Conservation (phyloP, 768 basidiomycete genomes). For the Lactarius sanguifluus region DNA sequence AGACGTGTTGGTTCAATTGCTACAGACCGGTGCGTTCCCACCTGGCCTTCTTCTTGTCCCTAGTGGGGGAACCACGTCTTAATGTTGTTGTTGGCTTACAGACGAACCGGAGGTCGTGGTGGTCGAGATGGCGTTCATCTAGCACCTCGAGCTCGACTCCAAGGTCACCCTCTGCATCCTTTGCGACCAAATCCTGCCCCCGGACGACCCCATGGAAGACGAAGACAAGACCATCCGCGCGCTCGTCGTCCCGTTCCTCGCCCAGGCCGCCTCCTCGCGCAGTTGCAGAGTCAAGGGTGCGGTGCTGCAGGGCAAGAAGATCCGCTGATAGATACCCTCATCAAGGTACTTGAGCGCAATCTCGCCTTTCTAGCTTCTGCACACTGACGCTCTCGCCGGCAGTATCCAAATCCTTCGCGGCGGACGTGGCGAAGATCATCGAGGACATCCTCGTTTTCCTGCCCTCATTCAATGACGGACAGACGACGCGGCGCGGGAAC, state of each 20-base stretch:
- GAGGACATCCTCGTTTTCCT: conserved; percentile 55
- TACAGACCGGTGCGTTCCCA: conserved; percentile 62
- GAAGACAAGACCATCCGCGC: conserved; percentile 58
- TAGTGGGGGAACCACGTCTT: not conserved
- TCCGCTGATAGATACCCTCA: conserved; percentile 47
- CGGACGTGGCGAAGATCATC: conserved; percentile 49
- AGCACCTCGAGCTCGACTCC: conserved; percentile 65
- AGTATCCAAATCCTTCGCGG: conserved; percentile 43
- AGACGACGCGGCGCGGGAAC: conserved; percentile 40
- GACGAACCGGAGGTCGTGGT: conserved; percentile 64
- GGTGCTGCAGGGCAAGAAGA: conserved; percentile 49
- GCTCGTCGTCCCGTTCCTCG: conserved; percentile 60
- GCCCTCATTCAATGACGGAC: conserved; percentile 41
- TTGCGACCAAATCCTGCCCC: conserved; percentile 62
- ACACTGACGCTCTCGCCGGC: conserved; percentile 40
- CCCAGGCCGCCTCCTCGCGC: conserved; percentile 49
- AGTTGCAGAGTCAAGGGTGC: conserved; percentile 43
- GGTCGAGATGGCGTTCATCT: too few species aligned
- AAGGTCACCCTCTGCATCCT: conserved; percentile 63
- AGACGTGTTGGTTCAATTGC: conserved; percentile 71
- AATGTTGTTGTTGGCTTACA: not conserved
- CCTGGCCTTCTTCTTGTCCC: conserved; percentile 39
- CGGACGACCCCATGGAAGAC: conserved; percentile 52
- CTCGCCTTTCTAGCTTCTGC: not conserved
- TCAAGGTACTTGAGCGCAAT: conserved; percentile 42